Percentiles rank a stretch among this genome's conserved stretches.
These are phyloP conservation scores for Aegilops bicornis DNA, from an alignment of 176 grass and related monocot genomes.

Conservation along the genomic window DNA sequence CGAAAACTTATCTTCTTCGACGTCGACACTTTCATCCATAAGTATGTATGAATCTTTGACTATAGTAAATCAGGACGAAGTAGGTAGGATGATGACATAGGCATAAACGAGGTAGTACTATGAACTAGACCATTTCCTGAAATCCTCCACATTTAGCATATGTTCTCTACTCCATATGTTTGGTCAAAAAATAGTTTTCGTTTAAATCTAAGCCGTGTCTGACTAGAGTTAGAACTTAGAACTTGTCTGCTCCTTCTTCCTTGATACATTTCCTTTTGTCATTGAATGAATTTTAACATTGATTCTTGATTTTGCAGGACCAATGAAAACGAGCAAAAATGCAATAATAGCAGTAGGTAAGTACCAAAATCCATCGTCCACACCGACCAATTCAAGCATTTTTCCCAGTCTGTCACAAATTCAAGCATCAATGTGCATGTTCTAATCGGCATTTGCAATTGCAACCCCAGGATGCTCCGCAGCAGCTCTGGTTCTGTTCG, in stretches of 20 bases:
- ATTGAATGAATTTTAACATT: not conserved
- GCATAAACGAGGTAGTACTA: not conserved
- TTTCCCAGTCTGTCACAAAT: not conserved
- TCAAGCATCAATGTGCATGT: not conserved
- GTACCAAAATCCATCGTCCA: not conserved
- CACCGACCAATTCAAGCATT: not conserved
- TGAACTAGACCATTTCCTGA: not conserved
- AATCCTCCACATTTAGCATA: not conserved
- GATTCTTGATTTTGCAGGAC: constrained; percentile 12
- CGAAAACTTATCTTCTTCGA: no score
- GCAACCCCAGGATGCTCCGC: constrained; percentile 24
- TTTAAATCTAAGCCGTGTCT: not conserved
- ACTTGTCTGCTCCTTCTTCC: not conserved
- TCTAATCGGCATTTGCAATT: not conserved
- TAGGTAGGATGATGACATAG: not conserved
- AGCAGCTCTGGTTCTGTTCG: not conserved
- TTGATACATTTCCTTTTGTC: not conserved
- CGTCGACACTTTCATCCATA: no score
- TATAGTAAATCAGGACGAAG: not conserved
- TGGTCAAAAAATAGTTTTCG: not conserved
- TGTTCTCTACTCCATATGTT: not conserved
- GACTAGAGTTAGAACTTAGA: not conserved
- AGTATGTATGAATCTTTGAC: not conserved
- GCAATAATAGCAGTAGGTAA: constrained; percentile 23
- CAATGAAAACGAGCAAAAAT: not conserved